Evolutionary conservation across 1,139 yeast genomes (phyloP), one percentile per base, ranked within the genome.

Genomic region (Yamadazyma pseudoaaseri): DNA sequence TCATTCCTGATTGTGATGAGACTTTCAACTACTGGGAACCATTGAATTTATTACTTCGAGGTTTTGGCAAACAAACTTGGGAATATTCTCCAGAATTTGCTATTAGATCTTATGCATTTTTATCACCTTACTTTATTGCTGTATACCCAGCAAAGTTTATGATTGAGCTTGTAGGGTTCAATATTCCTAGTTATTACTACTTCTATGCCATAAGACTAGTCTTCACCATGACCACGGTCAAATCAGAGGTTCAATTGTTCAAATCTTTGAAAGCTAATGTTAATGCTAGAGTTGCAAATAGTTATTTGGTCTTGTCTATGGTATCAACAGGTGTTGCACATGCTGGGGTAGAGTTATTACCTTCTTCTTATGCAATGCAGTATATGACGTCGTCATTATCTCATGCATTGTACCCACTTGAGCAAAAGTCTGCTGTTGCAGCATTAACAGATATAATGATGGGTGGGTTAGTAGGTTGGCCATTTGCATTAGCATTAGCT

Each of bases 11-110:
- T 51, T 86, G 96, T 54, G 96, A 87, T 56, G 95, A 85, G 55
- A 72, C 78, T 24, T 90, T 77, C 70, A 90, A 90, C 52, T 90
- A 86, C 60, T 89, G 90, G 92, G 98, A 90, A 47, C 97, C 98
- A 0, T 65, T 90, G 38, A 92, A 90, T 53, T 69, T 84, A 35
- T 50, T 90, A 24, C 62, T 83, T 3, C 74, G 96, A 45, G 84
- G 83, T 2, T 87, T 86, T 56, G 98, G 97, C 3, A 85, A 87
- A 47, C 89, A 89, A 57, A 90, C 97, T 0, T 90, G 97, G 97
- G 97, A 90, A 52, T 90, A 90, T 56, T 86, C 96, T 1, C 97
- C 97, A 0, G 86, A 74, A 36, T 87, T 76, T 52, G 89, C 96
- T 13, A 87, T 90, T 34, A 65, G 97, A 43, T 86, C 96, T 6